phyloP scores from a whole-genome alignment of 2,329 filamentous ascomycete species.

The Tolypocladium nubicola region DNA sequence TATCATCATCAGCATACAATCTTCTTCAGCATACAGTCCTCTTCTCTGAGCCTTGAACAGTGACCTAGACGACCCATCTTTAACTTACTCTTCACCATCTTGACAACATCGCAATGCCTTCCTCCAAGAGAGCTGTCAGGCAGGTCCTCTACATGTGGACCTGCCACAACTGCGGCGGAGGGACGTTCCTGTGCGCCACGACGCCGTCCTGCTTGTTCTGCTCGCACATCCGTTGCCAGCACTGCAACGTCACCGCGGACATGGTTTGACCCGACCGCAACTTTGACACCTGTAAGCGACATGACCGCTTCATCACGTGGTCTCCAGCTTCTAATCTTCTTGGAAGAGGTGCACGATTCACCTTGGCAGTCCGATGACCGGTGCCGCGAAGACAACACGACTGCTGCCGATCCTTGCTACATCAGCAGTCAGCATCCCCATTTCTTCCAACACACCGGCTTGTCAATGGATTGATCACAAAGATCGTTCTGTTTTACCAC shows the following conservation, averaged over 20 bases:
- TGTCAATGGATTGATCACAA: no score
- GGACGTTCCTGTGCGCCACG: conserved; percentile 1
- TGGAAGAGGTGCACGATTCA: neutral
- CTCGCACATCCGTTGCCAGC: conserved; percentile 1
- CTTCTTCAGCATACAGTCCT: neutral
- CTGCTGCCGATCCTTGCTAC: no score
- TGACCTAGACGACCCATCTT: neutral
- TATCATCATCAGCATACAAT: neutral
- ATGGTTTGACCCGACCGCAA: neutral
- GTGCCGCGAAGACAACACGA: neutral
- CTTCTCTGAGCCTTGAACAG: neutral
- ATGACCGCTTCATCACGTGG: no score
- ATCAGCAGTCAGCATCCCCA: neutral
- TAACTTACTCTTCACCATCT: neutral
- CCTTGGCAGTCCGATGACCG: neutral
- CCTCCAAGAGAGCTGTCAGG: neutral
- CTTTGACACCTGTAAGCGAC: neutral
- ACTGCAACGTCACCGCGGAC: neutral
- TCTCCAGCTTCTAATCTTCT: neutral
- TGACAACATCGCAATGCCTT: neutral
- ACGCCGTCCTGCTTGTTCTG: conserved; percentile 5
- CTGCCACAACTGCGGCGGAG: conserved; percentile 5
- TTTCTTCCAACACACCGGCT: neutral
- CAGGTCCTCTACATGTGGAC: conserved; percentile 4
- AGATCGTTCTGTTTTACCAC: no score